Base-by-base conservation (phyloP, 768 basidiomycete genomes). In the Tulasnella sp. region DNA sequence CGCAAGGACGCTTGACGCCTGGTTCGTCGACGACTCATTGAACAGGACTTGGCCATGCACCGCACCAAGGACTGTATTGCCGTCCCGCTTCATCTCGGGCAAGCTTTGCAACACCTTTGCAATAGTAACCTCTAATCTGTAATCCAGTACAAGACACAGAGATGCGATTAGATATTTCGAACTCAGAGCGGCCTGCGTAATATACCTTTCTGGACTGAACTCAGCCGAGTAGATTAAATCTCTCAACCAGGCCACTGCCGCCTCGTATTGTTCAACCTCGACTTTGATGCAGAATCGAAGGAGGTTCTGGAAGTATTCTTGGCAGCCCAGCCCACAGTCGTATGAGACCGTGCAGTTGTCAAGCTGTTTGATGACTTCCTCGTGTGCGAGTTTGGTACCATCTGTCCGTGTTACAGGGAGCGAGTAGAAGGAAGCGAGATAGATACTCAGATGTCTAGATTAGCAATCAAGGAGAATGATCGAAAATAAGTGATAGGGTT, bases 321-420 rank as follows among this genome's bases (percentile, higher is more conserved):
- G 74, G 62, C 82, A 67, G 12, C 90, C 90, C 7, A 89, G 75
- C 24, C 76, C 76, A 58, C 78, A 79, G 57, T 86, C 84, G 68
- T 97, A 96, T 2, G 80, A 81, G 24, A 98, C 90, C 0, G 96
- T 97, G 64, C 88, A 85, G 68, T 92, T 79, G 66, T 96, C 92
- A 1, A 99, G 80, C 62, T 81, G 80, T 70, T 93, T 85, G 62
- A 97, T 79, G 25, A 97, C 96, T 57, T 93, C 82, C 71, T 98
- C 96, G 63, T 92, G 88, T 9, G 78, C 74, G 46, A 98, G 72
- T 41, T 72, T 71, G 62, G 83, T 79, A 2, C 93, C 94, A 54
- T 76, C 73, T 24, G 77, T 74, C 30, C 84, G 76, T 49, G 73
- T 79, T 31, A 99, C 78, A 2, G 93, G 92, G 0, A 98, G 76